Percentiles rank a stretch among this genome's conserved stretches.
Evolutionary conservation across 345 rosid genomes (phyloP).

Genomic region (Geranium rotundifolium): DNA sequence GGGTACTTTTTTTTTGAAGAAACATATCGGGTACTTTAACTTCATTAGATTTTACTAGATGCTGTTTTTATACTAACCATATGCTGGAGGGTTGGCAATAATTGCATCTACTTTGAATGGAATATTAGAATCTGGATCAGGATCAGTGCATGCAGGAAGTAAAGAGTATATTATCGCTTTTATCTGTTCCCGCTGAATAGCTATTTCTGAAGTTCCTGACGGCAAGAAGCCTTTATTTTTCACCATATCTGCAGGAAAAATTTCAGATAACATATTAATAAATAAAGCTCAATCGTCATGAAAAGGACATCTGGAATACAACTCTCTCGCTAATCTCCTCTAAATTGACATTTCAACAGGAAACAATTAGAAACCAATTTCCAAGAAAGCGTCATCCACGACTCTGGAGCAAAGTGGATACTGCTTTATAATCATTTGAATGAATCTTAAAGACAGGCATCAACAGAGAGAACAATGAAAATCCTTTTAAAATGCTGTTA

Average conservation of each 20-base stretch:
- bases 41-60: too few species aligned
- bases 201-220: slow-evolving; percentile 91
- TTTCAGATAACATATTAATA: neutral
- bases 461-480: too few species aligned
- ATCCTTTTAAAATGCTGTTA: too few species aligned
- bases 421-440: too few species aligned
- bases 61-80: slow-evolving; percentile 34
- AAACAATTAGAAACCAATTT: too few species aligned
- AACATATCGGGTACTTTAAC: too few species aligned
- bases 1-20: too few species aligned
- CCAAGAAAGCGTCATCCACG: too few species aligned
- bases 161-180: slow-evolving; percentile 76
- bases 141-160: slow-evolving; percentile 87
- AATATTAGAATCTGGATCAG: slow-evolving; percentile 76
- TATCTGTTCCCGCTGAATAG: slow-evolving; percentile 75
- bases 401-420: too few species aligned
- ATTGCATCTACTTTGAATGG: slow-evolving; percentile 92
- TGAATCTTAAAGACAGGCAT: too few species aligned
- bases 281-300: neutral
- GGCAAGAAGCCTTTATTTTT: slow-evolving; percentile 98
- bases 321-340: too few species aligned
- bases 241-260: slow-evolving; percentile 74
- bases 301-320: neutral
- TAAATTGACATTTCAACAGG: too few species aligned
- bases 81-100: slow-evolving; percentile 97